phyloP scores from a whole-genome alignment of 768 basidiomycete genomes.

The Ramaria rubella region DNA sequence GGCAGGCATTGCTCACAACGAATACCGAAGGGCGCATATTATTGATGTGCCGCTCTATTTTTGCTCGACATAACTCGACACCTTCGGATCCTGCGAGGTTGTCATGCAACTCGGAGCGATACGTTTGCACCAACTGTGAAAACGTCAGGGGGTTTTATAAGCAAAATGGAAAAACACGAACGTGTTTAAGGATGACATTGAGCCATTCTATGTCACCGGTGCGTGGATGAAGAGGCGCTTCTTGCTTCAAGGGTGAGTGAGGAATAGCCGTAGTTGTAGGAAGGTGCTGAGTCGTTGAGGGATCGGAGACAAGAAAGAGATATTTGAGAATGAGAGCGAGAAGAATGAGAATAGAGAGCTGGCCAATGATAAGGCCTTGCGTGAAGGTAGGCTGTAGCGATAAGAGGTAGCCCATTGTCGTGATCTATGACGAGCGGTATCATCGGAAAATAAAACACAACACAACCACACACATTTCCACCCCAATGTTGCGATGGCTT shows the following conservation, averaged over 20 bases:
- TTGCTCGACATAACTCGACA: slow-evolving; percentile 73
- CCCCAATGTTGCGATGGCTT: neutral
- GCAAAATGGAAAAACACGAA: slow-evolving; percentile 25
- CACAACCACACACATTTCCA: neutral
- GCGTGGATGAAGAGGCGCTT: slow-evolving; percentile 28
- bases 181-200: slow-evolving; percentile 79
- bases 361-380: slow-evolving; percentile 88
- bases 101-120: slow-evolving; percentile 70
- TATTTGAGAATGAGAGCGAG: slow-evolving; percentile 83
- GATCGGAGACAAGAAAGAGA: slow-evolving; percentile 79
- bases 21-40: slow-evolving; percentile 62
- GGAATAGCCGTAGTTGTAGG: slow-evolving; percentile 6
- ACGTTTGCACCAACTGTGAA: slow-evolving; percentile 62
- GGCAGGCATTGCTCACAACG: slow-evolving; percentile 49
- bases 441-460: neutral
- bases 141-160: neutral
- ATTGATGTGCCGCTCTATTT: slow-evolving; percentile 79
- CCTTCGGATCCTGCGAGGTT: slow-evolving; percentile 66
- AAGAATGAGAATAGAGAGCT: slow-evolving; percentile 77
- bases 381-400: slow-evolving; percentile 87
- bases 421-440: neutral
- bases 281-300: slow-evolving; percentile 18
- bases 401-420: slow-evolving; percentile 48
- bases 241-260: neutral
- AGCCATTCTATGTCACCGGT: slow-evolving; percentile 88